A percentile compares a stretch with the other conserved stretches of the same genome.
Evolutionary conservation across 2,329 filamentous ascomycete species (phyloP).

Genomic region (Ascochyta koolunga): DNA sequence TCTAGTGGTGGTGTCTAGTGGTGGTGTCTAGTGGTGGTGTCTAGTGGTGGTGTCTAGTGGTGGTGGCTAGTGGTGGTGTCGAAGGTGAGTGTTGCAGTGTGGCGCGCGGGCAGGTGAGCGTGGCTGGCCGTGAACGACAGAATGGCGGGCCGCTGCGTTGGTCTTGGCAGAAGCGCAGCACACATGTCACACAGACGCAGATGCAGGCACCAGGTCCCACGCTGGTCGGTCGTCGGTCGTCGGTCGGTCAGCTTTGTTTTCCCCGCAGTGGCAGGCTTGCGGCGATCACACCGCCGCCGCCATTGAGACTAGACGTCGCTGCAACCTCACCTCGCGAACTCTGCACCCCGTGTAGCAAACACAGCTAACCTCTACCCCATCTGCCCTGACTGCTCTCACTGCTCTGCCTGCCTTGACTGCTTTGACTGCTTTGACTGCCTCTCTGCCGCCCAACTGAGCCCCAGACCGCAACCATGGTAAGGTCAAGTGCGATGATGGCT

Average conservation of each 20-base stretch:
- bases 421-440: no score
- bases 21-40: no score
- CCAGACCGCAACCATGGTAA: constrained; percentile 34
- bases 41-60: no score
- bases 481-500: constrained; percentile 2
- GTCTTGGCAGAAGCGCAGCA: constrained; percentile 12
- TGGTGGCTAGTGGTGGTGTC: background rate
- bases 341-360: constrained; percentile 5
- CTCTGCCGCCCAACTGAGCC: background rate
- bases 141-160: background rate
- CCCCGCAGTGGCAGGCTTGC: constrained; percentile 28
- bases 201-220: constrained; percentile 8
- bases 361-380: constrained; percentile 3
- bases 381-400: background rate
- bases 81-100: background rate
- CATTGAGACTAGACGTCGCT: constrained; percentile 16
- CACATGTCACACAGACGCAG: no score
- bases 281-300: constrained; percentile 27
- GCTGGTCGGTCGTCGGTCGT: no score
- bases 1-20: no score
- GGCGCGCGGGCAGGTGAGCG: background rate
- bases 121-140: background rate
- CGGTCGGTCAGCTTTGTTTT: constrained; percentile 7
- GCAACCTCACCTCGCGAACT: constrained; percentile 2
- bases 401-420: no score